phyloP scores from a whole-genome alignment of 257 asterid genomes.

The Ballota nigra region DNA sequence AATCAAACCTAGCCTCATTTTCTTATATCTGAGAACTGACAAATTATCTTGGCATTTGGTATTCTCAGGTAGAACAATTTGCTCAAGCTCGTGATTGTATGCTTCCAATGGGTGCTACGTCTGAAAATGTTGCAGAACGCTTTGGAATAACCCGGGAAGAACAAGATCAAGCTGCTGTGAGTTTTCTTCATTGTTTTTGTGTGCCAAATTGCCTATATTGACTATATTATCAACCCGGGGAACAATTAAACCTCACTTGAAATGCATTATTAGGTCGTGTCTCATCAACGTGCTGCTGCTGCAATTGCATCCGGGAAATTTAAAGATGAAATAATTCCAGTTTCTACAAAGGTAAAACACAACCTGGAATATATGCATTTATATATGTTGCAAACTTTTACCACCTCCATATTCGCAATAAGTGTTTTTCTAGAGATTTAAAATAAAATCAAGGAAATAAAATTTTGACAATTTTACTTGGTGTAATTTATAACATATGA shows the following conservation, averaged over 20 bases:
- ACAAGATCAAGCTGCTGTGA: constrained; percentile 93
- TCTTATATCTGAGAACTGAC: constrained; percentile 7
- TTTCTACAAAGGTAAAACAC: constrained; percentile 64
- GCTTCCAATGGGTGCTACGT: constrained; percentile 91
- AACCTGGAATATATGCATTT: not conserved
- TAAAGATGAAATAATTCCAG: constrained; percentile 85
- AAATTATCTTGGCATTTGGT: constrained; percentile 11
- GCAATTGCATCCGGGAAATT: constrained; percentile 85
- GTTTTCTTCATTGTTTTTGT: constrained; percentile 20
- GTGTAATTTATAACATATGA: too few species aligned
- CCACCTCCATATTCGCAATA: too few species aligned
- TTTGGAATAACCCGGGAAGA: constrained; percentile 83
- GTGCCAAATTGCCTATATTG: not conserved
- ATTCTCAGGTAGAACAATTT: constrained; percentile 51
- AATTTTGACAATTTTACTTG: too few species aligned
- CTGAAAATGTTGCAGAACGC: constrained; percentile 88
- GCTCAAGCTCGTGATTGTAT: constrained; percentile 84
- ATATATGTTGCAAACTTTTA: not conserved
- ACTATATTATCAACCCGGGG: not conserved
- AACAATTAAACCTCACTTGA: constrained; percentile 13
- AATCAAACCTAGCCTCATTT: not conserved
- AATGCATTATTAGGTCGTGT: constrained; percentile 51
- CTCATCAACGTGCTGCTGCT: constrained; percentile 91
- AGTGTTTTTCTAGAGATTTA: too few species aligned
- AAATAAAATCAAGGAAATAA: too few species aligned